phyloP scores from a whole-genome alignment of 139 green algal species.

The Tetradesmus obliquus region DNA sequence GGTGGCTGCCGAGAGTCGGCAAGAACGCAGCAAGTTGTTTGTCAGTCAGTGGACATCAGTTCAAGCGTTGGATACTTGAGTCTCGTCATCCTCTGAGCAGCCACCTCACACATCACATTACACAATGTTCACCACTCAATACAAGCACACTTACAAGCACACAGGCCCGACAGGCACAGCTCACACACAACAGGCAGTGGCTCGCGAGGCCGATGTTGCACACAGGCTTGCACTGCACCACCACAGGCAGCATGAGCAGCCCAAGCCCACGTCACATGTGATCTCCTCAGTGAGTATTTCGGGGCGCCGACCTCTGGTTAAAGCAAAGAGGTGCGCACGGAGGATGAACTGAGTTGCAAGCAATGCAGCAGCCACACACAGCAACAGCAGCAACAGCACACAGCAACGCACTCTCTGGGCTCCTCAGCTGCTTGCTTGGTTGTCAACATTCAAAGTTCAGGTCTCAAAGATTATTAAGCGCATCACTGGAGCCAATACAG shows the following conservation, averaged over 20 bases:
- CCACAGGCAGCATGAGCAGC: neutral
- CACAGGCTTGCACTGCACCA: constrained; percentile 24
- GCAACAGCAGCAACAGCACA: neutral
- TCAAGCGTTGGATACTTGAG: constrained; percentile 49
- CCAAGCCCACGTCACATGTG: constrained; percentile 29
- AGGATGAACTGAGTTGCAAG: constrained; percentile 45
- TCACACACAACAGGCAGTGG: neutral
- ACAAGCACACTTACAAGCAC: neutral
- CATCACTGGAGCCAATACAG: constrained; percentile 34
- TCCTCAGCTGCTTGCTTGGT: constrained; percentile 38
- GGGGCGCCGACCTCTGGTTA: constrained; percentile 28
- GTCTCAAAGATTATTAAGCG: constrained; percentile 47
- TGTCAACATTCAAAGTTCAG: constrained; percentile 38
- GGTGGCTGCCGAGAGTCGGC: constrained; percentile 24
- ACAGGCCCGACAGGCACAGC: neutral
- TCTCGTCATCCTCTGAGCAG: constrained; percentile 36
- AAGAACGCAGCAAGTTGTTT: constrained; percentile 50
- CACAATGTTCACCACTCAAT: neutral
- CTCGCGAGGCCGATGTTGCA: constrained; percentile 39
- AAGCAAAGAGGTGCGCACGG: constrained; percentile 38
- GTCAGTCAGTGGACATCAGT: constrained; percentile 49
- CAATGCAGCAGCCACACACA: neutral
- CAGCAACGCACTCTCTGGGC: neutral
- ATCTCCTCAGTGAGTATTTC: constrained; percentile 39
- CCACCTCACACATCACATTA: neutral